These are phyloP conservation scores for Chamaenerion angustifolium DNA, from an alignment of 345 rosid species.

Conservation along the genomic window DNA sequence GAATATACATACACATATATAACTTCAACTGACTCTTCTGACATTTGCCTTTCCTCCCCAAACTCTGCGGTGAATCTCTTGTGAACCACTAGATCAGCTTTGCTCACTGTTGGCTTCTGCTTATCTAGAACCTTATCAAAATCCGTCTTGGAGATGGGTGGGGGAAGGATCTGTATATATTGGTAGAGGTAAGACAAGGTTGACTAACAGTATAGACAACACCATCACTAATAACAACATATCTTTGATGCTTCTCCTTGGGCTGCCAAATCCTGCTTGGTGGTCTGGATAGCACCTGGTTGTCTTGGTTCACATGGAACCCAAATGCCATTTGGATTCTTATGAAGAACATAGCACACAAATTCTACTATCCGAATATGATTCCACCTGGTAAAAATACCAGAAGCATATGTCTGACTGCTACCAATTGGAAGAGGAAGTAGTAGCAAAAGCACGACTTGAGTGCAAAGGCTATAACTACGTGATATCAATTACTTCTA, in stretches of 20 bases:
- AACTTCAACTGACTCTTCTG: no score
- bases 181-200: no score
- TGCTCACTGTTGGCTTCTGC: constrained; percentile 94
- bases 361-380: no score
- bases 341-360: constrained; percentile 13
- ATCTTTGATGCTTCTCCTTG: constrained; percentile 63
- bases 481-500: no score
- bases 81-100: constrained; percentile 72
- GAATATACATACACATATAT: no score
- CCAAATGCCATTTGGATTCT: constrained; percentile 50
- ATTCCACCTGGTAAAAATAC: no score
- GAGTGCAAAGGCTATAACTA: no score
- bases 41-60: constrained; percentile 67
- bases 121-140: constrained; percentile 89
- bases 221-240: background rate
- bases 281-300: constrained; percentile 52
- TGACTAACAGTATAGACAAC: background rate
- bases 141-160: constrained; percentile 65
- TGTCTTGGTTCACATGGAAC: constrained; percentile 92
- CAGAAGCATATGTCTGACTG: no score
- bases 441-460: no score
- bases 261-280: constrained; percentile 76
- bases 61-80: constrained; percentile 95
- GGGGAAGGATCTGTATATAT: constrained; percentile 67
- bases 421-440: no score